Base-by-base conservation (phyloP, 1,139 yeast species). In the Magnusiomyces sp. region DNA sequence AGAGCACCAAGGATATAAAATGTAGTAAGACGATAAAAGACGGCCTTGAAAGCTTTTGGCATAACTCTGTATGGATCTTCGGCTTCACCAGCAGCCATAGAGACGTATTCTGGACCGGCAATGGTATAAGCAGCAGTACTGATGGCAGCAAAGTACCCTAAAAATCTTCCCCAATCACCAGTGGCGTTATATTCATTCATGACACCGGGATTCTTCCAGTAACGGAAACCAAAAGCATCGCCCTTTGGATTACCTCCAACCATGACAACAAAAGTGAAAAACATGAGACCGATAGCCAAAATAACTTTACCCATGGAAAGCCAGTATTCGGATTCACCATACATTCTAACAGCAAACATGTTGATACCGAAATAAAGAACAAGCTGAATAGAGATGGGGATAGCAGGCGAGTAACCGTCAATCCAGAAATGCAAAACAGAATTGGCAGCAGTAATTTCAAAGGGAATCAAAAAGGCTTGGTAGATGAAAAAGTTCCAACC, bases 261-360 rank as follows among this genome's bases (percentile, higher is more conserved):
- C 95, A 86, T 86, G 13, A 89, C 80, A 54, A 86, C 62, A 55
- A 86, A 79, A 0, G 92, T 83, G 68, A 84, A 86, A 34, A 81
- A 59, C 56, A 86, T 77, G 43, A 87, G 72, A 0, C 94, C 95
- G 43, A 82, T 65, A 48, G 88, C 85, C 44, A 86, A 70, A 1
- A 84, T 57, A 45, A 86, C 79, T 65, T 87, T 87, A 47, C 85
- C 83, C 47, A 86, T 71, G 3, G 90, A 79, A 33, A 85, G 68
- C 90, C 90, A 84, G 62, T 85, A 86, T 65, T 86, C 95, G 46
- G 77, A 64, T 62, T 86, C 95, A 39, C 95, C 95, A 62, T 82
- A 87, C 50, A 75, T 71, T 52, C 74, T 72, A 40, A 87, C 95
- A 0, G 92, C 89, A 58, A 83, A 77, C 23, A 84, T 66, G 56